phyloP scores from a whole-genome alignment of 2,329 filamentous ascomycete genomes.

The Penicillium sp. region DNA sequence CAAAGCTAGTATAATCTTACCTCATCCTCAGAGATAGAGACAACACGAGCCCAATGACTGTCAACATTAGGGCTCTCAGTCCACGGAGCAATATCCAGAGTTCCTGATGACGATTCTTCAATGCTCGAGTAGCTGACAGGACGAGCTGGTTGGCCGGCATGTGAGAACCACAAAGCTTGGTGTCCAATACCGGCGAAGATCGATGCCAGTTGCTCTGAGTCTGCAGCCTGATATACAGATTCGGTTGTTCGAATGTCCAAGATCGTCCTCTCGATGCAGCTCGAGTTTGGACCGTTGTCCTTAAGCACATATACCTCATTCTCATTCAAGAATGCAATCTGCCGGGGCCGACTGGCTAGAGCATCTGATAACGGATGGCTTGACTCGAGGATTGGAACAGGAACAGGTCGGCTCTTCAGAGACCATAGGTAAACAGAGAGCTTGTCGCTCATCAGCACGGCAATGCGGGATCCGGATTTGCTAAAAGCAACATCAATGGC shows the following conservation, averaged over 20 bases:
- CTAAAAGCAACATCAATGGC: conserved; percentile 74
- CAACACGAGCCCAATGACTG: conserved; percentile 40
- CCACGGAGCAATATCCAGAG: conserved; percentile 26
- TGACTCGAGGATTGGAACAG: conserved; percentile 38
- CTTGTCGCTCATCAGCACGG: conserved; percentile 65
- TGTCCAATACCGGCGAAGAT: conserved; percentile 39
- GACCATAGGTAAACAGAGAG: conserved; percentile 71
- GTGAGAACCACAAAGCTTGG: conserved; percentile 40
- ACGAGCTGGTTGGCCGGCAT: conserved; percentile 24
- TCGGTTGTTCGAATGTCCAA: conserved; percentile 35
- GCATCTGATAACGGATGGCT: conserved; percentile 36
- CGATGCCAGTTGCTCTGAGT: conserved; percentile 36
- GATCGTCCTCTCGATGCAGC: conserved; percentile 33
- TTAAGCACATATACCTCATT: conserved; percentile 45
- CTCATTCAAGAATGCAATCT: conserved; percentile 49
- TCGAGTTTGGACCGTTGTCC: conserved; percentile 30
- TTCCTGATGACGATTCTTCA: conserved; percentile 11
- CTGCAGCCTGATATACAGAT: conserved; percentile 30
- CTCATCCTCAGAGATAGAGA: conserved; percentile 39
- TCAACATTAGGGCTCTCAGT: conserved; percentile 34
- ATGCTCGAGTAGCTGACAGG: conserved; percentile 35
- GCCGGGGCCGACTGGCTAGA: conserved; percentile 36
- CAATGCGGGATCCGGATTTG: conserved; percentile 62
- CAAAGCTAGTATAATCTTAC: conserved; percentile 24
- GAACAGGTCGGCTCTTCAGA: conserved; percentile 46